These are phyloP conservation scores for Capsicum rhomboideum DNA, from an alignment of 257 asterid genomes.

Conservation along the genomic window DNA sequence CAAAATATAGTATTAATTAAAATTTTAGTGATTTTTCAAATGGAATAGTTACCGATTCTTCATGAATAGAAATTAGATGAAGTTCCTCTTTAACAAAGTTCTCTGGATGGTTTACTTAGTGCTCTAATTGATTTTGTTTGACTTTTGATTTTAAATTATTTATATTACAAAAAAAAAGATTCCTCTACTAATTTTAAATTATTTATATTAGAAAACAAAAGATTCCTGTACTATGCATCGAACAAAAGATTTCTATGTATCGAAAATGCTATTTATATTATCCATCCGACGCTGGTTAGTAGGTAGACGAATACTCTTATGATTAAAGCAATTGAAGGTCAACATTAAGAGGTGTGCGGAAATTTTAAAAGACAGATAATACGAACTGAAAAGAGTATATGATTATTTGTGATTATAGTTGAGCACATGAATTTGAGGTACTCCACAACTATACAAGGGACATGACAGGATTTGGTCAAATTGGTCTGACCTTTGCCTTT, in stretches of 20 bases:
- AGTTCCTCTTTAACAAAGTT: background rate
- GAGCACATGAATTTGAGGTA: background rate
- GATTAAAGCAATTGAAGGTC: background rate
- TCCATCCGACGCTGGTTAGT: background rate
- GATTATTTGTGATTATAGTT: background rate
- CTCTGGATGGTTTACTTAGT: background rate
- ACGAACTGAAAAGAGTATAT: fast-evolving
- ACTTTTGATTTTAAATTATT: background rate
- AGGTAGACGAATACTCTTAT: background rate
- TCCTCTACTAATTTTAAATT: background rate
- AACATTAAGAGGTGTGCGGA: background rate
- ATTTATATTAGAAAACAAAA: background rate
- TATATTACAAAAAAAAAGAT: background rate
- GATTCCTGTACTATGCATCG: background rate
- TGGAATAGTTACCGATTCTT: background rate
- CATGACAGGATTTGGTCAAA: background rate
- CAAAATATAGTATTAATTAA: background rate
- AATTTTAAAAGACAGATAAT: background rate
- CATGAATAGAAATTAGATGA: too few species aligned
- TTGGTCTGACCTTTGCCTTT: background rate
- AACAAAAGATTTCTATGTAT: background rate
- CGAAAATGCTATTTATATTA: background rate
- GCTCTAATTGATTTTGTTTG: background rate
- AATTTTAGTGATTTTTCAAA: background rate
- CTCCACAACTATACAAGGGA: background rate